These are phyloP conservation scores for Penicillium paradoxum DNA, from an alignment of 495 filamentous ascomycete species.

Conservation along the genomic window DNA sequence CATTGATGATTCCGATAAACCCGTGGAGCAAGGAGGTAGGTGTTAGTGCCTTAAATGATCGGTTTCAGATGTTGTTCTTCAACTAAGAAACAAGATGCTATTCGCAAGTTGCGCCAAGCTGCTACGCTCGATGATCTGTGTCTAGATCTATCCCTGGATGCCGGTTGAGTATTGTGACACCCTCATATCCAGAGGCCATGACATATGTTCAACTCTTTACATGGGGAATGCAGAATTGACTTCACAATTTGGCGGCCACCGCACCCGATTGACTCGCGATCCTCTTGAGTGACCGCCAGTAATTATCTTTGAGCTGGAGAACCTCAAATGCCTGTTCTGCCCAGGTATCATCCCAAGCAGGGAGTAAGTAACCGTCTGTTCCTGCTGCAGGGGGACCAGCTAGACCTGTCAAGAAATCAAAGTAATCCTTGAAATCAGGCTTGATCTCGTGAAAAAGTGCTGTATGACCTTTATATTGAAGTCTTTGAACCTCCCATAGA, in stretches of 20 bases:
- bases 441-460: slow-evolving; percentile 40
- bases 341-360: slow-evolving; percentile 36
- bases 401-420: slow-evolving; percentile 34
- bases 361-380: slow-evolving; percentile 32
- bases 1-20: background rate
- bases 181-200: too few species aligned
- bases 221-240: background rate
- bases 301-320: slow-evolving; percentile 17
- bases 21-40: background rate
- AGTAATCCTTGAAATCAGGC: slow-evolving; percentile 50
- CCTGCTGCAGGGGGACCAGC: slow-evolving; percentile 36
- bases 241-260: background rate
- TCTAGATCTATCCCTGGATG: background rate
- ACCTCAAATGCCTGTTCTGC: slow-evolving; percentile 25
- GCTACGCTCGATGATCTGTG: background rate
- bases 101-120: background rate
- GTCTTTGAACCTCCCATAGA: slow-evolving; percentile 42
- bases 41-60: background rate
- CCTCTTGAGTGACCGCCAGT: slow-evolving; percentile 12
- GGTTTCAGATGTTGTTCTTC: background rate
- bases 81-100: background rate
- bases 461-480: slow-evolving; percentile 38
- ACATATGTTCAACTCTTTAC: background rate
- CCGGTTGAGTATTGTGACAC: background rate
- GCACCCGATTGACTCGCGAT: background rate